Evolutionary conservation across 2,329 filamentous ascomycete species (phyloP).

Genomic region (Diplodia sapinea): DNA sequence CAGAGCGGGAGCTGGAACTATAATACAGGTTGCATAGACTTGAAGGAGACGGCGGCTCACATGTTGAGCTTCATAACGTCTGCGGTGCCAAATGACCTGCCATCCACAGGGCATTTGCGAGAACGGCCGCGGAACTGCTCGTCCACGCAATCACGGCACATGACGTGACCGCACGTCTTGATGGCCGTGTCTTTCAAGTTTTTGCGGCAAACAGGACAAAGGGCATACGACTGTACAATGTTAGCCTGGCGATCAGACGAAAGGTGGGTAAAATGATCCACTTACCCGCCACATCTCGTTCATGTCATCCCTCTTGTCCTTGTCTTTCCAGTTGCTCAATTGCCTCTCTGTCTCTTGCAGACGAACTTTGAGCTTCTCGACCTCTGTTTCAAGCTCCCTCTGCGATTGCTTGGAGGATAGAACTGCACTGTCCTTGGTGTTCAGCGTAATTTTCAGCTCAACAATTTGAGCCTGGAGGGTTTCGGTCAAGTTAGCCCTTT

Average conservation of each 20-base stretch:
- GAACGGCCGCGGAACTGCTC: slow-evolving; percentile 87
- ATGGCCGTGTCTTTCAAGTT: slow-evolving; percentile 94
- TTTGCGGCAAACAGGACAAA: slow-evolving; percentile 90
- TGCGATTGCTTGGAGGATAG: slow-evolving; percentile 67
- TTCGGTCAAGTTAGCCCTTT: slow-evolving; percentile 73
- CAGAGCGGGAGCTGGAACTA: slow-evolving; percentile 14
- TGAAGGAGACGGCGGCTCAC: slow-evolving; percentile 23
- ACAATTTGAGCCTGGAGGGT: slow-evolving; percentile 74
- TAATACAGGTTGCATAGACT: slow-evolving; percentile 25
- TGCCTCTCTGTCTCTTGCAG: slow-evolving; percentile 82
- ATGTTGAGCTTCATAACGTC: slow-evolving; percentile 73
- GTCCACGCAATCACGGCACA: slow-evolving; percentile 89
- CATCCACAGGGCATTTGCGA: slow-evolving; percentile 94
- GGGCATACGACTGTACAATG: slow-evolving; percentile 47
- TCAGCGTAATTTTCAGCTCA: slow-evolving; percentile 76
- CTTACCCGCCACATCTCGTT: slow-evolving; percentile 53
- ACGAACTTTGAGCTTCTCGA: slow-evolving; percentile 78
- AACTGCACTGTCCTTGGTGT: slow-evolving; percentile 74
- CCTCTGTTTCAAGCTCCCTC: slow-evolving; percentile 69
- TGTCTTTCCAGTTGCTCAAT: slow-evolving; percentile 82
- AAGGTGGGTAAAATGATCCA: slow-evolving; percentile 40
- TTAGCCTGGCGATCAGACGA: not conserved
- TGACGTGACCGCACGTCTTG: slow-evolving; percentile 93
- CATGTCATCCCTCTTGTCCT: slow-evolving; percentile 47
- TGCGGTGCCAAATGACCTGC: slow-evolving; percentile 85